A percentile compares a stretch with the other conserved stretches of the same genome.
Conservation (phyloP, 179 eudicot genomes). For the Beta lomatogona region DNA sequence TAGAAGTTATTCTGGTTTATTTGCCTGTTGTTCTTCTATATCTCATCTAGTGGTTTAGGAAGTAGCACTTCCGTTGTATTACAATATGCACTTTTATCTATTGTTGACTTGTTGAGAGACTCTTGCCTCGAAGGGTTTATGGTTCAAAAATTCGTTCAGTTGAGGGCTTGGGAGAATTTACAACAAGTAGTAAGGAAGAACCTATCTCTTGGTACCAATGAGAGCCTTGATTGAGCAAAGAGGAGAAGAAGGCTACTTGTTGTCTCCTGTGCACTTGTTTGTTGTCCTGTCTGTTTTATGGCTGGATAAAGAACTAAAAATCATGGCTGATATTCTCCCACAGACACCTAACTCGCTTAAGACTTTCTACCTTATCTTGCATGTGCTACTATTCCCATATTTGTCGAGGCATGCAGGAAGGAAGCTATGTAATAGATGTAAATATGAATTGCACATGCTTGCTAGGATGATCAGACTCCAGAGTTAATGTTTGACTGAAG, state of each 20-base stretch:
- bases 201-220: neutral
- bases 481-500: neutral
- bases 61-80: neutral
- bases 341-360: neutral
- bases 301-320: neutral
- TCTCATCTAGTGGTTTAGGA: neutral
- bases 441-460: neutral
- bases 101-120: neutral
- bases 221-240: neutral
- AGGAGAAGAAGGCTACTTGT: neutral
- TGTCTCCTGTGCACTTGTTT: neutral
- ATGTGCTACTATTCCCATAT: neutral
- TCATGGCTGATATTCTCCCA: neutral
- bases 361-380: neutral
- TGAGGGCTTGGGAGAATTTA: neutral
- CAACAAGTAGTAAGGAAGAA: neutral
- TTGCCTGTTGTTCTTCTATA: neutral
- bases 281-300: constrained; percentile 1
- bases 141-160: neutral
- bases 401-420: neutral
- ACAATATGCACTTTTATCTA: neutral
- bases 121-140: neutral
- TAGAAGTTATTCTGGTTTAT: neutral
- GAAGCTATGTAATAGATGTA: neutral
- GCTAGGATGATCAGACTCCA: neutral